These are phyloP conservation scores for Litchi chinensis DNA, from an alignment of 345 rosid species.

Conservation along the genomic window DNA sequence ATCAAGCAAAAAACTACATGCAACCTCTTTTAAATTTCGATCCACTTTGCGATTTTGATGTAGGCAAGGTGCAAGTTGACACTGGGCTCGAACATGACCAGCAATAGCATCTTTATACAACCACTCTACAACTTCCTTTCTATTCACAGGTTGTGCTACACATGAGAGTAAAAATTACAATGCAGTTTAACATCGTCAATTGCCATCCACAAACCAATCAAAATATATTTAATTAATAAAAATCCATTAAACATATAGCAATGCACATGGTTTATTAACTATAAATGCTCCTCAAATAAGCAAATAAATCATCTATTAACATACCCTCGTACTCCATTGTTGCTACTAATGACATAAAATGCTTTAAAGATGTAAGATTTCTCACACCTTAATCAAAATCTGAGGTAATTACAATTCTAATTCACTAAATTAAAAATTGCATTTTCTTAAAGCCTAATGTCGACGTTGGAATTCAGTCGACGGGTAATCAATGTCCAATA, in stretches of 20 bases:
- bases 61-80: slow-evolving; percentile 82
- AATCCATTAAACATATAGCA: neutral
- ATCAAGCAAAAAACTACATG: slow-evolving; percentile 26
- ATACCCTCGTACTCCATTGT: neutral
- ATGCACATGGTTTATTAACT: neutral
- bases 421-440: neutral
- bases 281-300: too few relatives aligned
- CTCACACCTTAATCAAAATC: neutral
- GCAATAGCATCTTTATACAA: slow-evolving; percentile 55
- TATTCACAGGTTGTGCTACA: slow-evolving; percentile 66
- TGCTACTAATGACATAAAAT: neutral
- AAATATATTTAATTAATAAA: neutral
- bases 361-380: neutral
- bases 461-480: too few relatives aligned
- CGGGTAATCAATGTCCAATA: too few relatives aligned
- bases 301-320: too few relatives aligned
- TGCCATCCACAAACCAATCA: neutral
- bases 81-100: slow-evolving; percentile 77
- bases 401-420: neutral
- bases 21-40: slow-evolving; percentile 60
- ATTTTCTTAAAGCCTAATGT: neutral
- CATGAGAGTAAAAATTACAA: neutral
- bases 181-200: neutral
- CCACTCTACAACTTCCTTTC: slow-evolving; percentile 69
- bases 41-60: slow-evolving; percentile 68